A percentile compares a stretch with the other conserved stretches of the same genome.
These are phyloP conservation scores for Metarhizium guizhouense DNA, from an alignment of 2,329 filamentous ascomycete genomes.

Conservation along the genomic window DNA sequence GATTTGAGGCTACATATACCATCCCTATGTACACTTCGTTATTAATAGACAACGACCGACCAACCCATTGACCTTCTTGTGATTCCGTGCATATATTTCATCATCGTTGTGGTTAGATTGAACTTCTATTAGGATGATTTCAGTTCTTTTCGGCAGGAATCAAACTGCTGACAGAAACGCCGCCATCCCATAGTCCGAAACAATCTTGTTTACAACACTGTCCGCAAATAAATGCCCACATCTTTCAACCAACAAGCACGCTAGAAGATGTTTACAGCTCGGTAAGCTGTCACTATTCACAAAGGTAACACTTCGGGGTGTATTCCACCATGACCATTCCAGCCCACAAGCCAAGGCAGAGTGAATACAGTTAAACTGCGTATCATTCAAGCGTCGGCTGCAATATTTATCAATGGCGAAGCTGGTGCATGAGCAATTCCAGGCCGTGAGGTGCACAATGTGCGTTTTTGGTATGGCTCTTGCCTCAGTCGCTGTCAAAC, in stretches of 20 bases:
- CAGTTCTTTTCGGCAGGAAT: background rate
- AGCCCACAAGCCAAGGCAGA: background rate
- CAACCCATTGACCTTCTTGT: background rate
- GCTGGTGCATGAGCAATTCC: constrained; percentile 85
- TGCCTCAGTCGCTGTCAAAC: constrained; percentile 8
- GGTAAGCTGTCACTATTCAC: constrained; percentile 30
- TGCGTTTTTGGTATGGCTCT: constrained; percentile 35
- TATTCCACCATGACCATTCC: too few relatives aligned
- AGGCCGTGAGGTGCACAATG: constrained; percentile 62
- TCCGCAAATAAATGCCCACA: constrained; percentile 49
- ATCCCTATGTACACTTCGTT: background rate
- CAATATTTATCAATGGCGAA: constrained; percentile 57
- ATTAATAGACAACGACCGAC: background rate
- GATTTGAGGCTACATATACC: background rate
- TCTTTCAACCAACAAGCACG: constrained; percentile 64
- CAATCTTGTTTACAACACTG: constrained; percentile 44
- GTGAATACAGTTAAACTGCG: background rate
- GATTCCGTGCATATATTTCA: background rate
- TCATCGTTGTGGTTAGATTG: background rate
- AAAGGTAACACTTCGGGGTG: background rate
- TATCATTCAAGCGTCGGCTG: constrained; percentile 14
- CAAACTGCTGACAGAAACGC: constrained; percentile 50
- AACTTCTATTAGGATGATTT: background rate
- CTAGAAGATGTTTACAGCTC: constrained; percentile 83
- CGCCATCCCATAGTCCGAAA: constrained; percentile 59